A percentile compares a stretch with the other conserved stretches of the same genome.
phyloP scores from a whole-genome alignment of 768 basidiomycete species.

The Termitomyces heimii region DNA sequence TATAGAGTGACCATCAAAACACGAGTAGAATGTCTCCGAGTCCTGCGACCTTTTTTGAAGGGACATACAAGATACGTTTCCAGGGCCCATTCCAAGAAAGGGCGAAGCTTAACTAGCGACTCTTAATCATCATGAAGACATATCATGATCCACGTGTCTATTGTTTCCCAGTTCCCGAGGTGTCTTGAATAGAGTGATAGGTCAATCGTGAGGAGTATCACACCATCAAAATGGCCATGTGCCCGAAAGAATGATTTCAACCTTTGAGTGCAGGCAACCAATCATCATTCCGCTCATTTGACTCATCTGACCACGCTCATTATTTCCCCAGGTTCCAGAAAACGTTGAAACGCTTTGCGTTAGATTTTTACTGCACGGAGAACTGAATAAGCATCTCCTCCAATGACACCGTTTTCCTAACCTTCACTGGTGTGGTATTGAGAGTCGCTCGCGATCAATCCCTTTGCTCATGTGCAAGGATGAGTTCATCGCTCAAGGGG shows the following conservation, averaged over 20 bases:
- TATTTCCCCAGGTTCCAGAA: conserved; percentile 47
- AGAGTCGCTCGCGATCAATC: conserved; percentile 39
- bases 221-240: conserved; percentile 56
- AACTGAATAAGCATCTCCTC: conserved; percentile 44
- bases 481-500: conserved; percentile 30
- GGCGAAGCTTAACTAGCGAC: not conserved
- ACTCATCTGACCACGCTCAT: conserved; percentile 53
- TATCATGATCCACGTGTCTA: conserved; percentile 36
- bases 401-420: conserved; percentile 30
- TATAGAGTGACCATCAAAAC: conserved; percentile 34
- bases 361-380: conserved; percentile 38
- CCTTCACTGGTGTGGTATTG: not conserved
- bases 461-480: conserved; percentile 38
- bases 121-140: conserved; percentile 33
- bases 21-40: not conserved
- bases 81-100: conserved; percentile 31
- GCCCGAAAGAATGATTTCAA: conserved; percentile 43
- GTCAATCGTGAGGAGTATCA: conserved; percentile 11
- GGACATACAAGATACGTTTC: conserved; percentile 40
- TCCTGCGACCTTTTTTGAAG: not conserved
- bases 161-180: conserved; percentile 28
- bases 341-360: conserved; percentile 44
- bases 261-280: conserved; percentile 38
- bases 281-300: conserved; percentile 49
- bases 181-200: not conserved